A percentile compares a stretch with the other conserved stretches of the same genome.
Evolutionary conservation across 2,329 filamentous ascomycete genomes (phyloP).

Genomic region (Phaeosphaeria sp.): DNA sequence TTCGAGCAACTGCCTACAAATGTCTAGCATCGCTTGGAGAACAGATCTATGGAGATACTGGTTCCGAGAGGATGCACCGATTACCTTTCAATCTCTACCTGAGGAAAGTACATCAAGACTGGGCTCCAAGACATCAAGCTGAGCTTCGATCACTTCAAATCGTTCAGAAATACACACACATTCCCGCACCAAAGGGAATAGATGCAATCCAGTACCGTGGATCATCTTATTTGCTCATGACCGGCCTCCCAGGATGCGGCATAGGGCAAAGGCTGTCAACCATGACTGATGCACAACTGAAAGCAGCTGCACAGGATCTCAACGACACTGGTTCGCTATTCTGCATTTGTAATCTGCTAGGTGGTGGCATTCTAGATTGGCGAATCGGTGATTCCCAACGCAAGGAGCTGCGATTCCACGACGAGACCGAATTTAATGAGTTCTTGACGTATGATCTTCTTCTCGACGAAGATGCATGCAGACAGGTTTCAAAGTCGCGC

Average conservation of each 20-base stretch:
- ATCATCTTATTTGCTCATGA: constrained; percentile 25
- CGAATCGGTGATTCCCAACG: constrained; percentile 19
- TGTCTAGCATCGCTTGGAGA: constrained; percentile 8
- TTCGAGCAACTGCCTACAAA: constrained; percentile 21
- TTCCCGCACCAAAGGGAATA: constrained; percentile 17
- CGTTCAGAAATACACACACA: constrained; percentile 13
- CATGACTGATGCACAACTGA: constrained; percentile 21
- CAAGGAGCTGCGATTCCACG: constrained; percentile 13
- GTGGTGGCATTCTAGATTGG: constrained; percentile 23
- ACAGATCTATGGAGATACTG: constrained; percentile 17
- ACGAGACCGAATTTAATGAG: constrained; percentile 17
- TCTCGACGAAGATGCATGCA: constrained; percentile 14
- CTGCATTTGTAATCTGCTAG: constrained; percentile 22
- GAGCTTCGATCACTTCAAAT: constrained; percentile 18
- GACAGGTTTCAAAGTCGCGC: constrained; percentile 15
- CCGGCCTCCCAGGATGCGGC: constrained; percentile 9
- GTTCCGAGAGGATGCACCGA: constrained; percentile 15
- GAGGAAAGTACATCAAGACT: constrained; percentile 12
- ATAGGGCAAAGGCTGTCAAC: constrained; percentile 18
- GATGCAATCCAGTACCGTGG: constrained; percentile 14
- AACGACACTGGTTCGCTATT: constrained; percentile 13
- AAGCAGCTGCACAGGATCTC: constrained; percentile 14
- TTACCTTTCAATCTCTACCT: constrained; percentile 27
- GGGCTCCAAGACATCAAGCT: constrained; percentile 21
- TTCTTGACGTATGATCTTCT: constrained; percentile 16